phyloP scores from a whole-genome alignment of 2,329 filamentous ascomycete species.

The Monosporascus ibericus region DNA sequence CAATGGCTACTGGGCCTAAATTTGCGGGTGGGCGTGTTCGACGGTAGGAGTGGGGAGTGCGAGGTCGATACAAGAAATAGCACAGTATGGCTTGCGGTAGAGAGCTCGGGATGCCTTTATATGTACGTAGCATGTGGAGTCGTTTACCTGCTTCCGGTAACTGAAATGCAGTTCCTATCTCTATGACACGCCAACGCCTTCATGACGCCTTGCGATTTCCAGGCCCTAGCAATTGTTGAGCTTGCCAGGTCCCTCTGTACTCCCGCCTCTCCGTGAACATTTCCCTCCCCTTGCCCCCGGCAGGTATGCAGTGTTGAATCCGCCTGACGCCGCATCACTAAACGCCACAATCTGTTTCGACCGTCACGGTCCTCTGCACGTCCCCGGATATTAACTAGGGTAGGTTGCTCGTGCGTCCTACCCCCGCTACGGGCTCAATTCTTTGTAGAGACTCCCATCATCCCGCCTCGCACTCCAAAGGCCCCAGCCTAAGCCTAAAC shows the following conservation, averaged over 20 bases:
- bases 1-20: neutral
- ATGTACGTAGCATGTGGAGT: neutral
- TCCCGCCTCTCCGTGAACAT: neutral
- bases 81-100: too few relatives aligned
- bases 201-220: neutral
- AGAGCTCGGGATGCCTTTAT: too few relatives aligned
- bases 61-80: too few relatives aligned
- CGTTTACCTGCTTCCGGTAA: neutral
- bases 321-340: neutral
- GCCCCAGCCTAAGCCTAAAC: neutral
- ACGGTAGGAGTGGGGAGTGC: too few relatives aligned
- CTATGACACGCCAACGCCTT: neutral
- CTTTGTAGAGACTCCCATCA: neutral
- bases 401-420: too few relatives aligned
- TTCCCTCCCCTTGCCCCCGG: neutral
- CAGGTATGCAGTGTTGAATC: neutral
- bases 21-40: neutral
- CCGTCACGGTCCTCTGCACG: too few relatives aligned
- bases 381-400: too few relatives aligned
- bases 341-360: too few relatives aligned
- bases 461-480: neutral
- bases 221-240: neutral
- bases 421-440: neutral
- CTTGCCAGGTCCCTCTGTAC: neutral
- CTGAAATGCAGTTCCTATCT: neutral